These are phyloP conservation scores for Candida andamanensis DNA, from an alignment of 805 yeast species.

Conservation along the genomic window DNA sequence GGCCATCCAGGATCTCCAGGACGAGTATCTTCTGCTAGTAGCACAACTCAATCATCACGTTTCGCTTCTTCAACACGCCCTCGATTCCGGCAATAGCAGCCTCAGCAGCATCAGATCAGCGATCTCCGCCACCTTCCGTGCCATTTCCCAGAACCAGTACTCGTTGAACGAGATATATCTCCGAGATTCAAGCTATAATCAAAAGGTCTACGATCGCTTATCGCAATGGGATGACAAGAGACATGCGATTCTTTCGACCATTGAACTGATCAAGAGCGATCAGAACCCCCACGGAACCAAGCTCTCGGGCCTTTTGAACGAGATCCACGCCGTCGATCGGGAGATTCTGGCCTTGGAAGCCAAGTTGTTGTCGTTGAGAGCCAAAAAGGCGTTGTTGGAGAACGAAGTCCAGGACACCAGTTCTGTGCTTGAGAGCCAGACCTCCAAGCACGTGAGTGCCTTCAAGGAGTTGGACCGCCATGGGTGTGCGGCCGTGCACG, in stretches of 20 bases:
- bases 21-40: constrained; percentile 3
- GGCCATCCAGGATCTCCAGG: constrained; percentile 9
- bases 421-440: constrained; percentile 45
- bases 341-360: constrained; percentile 38
- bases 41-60: constrained; percentile 4
- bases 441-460: constrained; percentile 40
- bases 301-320: constrained; percentile 28
- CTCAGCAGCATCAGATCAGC: constrained; percentile 23
- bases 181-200: constrained; percentile 28
- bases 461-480: constrained; percentile 33
- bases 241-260: constrained; percentile 24
- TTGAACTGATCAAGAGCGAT: constrained; percentile 35
- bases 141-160: constrained; percentile 38
- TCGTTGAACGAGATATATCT: constrained; percentile 44
- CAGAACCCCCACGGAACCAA: constrained; percentile 40
- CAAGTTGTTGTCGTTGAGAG: constrained; percentile 25
- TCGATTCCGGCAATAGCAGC: constrained; percentile 30
- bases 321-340: constrained; percentile 25
- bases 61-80: constrained; percentile 10
- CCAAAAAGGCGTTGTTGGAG: constrained; percentile 27
- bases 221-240: constrained; percentile 39
- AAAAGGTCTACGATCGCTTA: constrained; percentile 23
- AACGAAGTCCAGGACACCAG: constrained; percentile 42
- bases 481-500: constrained; percentile 31
- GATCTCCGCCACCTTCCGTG: constrained; percentile 25